Base-by-base conservation (phyloP, 2,329 filamentous ascomycete species). In the Hirsutella minnesotensis region DNA sequence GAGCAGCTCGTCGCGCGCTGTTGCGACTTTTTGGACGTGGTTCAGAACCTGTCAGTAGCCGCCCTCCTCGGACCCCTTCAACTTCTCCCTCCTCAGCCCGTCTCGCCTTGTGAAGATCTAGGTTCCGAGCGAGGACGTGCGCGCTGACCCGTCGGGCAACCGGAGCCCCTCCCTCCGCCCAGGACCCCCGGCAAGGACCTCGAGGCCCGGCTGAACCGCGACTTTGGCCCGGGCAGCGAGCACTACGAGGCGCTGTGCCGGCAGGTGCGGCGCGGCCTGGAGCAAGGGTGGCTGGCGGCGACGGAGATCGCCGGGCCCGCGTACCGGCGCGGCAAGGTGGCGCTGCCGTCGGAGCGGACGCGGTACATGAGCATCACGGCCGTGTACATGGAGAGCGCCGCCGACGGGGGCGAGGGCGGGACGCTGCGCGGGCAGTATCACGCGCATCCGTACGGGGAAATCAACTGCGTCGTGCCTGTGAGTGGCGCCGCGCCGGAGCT, bases 331-430 rank as follows among this genome's bases (percentile, higher is more conserved):
- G 61, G 60, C 9, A 69, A 67, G 44, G 65, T 77, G 45, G 54
- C 62, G 34, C 48, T 66, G 5, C 74, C 73, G 1, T 62, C 56
- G 2, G 56, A 62, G 9, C 60, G 64, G 30, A 76, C 66, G 22
- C 61, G 65, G 19, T 76, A 62, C 54, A 71, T 75, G 53, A 70
- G 66, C 49, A 74, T 77, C 51, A 77, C 73, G 3, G 69, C 72
- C 1, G 73, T 77, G 16, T 77, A 73, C 51, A 75, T 77, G 65
- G 63, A 73, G n/a, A 68, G 63, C 36, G 16, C 19, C 40, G 9
- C 13, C 30, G 22, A 10, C 40, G 31, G 21, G 22, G 13, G 9
- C 15, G 41, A 15, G 22, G 35, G 31, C 16, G 24, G n/a, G 18
- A 12, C 24, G 27, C 24, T 38, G 34, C 41, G 29, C 27, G 72